Percentiles rank a stretch among this genome's conserved stretches.
Conservation (phyloP, 305 asterid species). For the Fraxinus albicans region DNA sequence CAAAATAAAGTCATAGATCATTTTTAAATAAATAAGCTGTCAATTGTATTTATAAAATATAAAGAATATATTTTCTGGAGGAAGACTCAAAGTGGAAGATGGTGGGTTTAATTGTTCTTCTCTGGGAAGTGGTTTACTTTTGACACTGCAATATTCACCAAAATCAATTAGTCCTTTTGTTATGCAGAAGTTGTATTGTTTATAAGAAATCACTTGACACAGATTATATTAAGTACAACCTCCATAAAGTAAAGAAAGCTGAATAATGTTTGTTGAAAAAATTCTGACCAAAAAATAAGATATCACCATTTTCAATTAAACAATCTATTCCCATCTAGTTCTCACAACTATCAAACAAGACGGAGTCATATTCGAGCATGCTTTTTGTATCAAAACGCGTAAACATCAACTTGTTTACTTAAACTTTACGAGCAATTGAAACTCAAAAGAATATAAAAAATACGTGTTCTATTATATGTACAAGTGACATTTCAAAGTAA, state of each 20-base stretch:
- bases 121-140: background rate
- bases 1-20: background rate
- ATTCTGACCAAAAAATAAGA: background rate
- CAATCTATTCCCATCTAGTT: background rate
- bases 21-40: background rate
- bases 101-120: background rate
- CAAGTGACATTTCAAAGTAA: background rate
- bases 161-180: too few relatives aligned
- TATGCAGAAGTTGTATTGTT: background rate
- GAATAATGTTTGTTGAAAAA: background rate
- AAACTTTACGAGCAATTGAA: too few relatives aligned
- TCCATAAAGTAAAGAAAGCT: background rate
- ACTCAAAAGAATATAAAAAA: too few relatives aligned
- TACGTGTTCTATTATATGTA: too few relatives aligned
- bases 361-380: background rate
- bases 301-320: background rate
- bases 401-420: background rate
- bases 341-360: background rate
- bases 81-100: background rate
- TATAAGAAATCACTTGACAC: background rate
- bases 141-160: background rate
- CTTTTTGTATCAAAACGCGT: background rate
- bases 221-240: background rate
- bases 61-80: background rate
- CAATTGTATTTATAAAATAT: background rate